phyloP scores from a whole-genome alignment of 75 land plant genomes.

The Cupressus sempervirens region DNA sequence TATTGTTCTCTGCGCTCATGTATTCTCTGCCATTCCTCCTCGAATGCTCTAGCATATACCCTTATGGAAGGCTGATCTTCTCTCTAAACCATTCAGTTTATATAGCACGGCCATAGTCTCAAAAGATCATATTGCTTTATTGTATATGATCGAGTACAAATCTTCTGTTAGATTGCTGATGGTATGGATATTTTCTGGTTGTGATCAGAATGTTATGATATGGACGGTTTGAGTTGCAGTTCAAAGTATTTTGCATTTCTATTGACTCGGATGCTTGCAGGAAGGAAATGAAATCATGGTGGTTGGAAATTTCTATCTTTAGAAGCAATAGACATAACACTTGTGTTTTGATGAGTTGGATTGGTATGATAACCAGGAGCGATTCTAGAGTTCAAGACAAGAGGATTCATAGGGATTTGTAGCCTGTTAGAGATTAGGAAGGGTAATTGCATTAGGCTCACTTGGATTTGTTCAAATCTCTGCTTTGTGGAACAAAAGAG shows the following conservation, averaged over 20 bases:
- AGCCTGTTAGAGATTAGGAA: not conserved
- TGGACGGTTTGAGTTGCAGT: not conserved
- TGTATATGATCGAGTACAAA: not conserved
- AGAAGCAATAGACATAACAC: not conserved
- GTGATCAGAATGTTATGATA: not conserved
- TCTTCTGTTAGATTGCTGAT: not conserved
- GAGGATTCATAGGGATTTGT: conserved; percentile 4
- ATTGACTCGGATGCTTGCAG: not conserved
- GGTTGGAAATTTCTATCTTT: not conserved
- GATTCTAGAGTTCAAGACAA: not conserved
- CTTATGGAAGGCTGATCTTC: not conserved
- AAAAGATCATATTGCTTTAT: not conserved
- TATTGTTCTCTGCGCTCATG: not conserved
- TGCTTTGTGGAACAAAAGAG: not conserved
- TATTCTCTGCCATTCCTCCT: not conserved
- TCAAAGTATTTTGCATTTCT: not conserved
- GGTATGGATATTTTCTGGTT: not conserved
- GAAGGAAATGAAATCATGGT: not conserved
- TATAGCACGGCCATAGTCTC: not conserved
- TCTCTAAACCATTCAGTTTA: not conserved
- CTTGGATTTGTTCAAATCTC: conserved; percentile 1
- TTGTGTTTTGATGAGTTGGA: not conserved
- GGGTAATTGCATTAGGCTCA: not conserved
- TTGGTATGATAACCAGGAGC: not conserved
- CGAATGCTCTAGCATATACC: not conserved